Percentiles rank a stretch among this genome's conserved stretches.
Conservation (phyloP, 2,329 filamentous ascomycete genomes). For the Fusarium verrucosum region DNA sequence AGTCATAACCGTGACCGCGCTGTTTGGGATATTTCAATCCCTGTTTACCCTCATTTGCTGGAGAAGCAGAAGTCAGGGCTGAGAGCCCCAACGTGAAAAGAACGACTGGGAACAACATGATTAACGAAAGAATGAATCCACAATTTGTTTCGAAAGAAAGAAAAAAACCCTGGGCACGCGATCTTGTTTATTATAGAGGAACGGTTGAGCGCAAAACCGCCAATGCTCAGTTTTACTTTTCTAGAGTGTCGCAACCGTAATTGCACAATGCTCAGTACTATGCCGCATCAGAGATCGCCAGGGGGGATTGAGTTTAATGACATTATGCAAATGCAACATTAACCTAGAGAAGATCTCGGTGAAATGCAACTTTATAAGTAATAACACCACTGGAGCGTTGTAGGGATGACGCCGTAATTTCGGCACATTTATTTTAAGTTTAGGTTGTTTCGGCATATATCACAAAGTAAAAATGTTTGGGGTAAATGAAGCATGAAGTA, state of each 20-base stretch:
- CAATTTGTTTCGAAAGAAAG: neutral
- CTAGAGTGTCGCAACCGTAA: neutral
- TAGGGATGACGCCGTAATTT: neutral
- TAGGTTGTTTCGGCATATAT: too few relatives aligned
- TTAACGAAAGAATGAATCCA: neutral
- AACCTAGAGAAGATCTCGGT: too few relatives aligned
- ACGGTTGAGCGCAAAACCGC: neutral
- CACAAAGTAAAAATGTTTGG: too few relatives aligned
- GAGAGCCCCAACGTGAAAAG: neutral
- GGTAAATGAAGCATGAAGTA: too few relatives aligned
- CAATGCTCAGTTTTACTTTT: neutral
- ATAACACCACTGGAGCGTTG: too few relatives aligned
- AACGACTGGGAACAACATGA: neutral
- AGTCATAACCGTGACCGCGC: conserved; percentile 9
- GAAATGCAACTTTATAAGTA: too few relatives aligned
- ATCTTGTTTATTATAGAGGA: neutral
- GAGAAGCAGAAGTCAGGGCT: neutral
- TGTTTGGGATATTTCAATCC: neutral
- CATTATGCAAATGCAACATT: neutral
- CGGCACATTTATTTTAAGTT: too few relatives aligned
- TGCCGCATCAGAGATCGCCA: neutral
- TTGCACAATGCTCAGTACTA: neutral
- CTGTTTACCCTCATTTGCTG: neutral
- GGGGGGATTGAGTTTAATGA: conserved; percentile 1
- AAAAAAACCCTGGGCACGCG: neutral